Evolutionary conservation across 495 filamentous ascomycete species (phyloP).

Genomic region (Aspergillus sparsus): DNA sequence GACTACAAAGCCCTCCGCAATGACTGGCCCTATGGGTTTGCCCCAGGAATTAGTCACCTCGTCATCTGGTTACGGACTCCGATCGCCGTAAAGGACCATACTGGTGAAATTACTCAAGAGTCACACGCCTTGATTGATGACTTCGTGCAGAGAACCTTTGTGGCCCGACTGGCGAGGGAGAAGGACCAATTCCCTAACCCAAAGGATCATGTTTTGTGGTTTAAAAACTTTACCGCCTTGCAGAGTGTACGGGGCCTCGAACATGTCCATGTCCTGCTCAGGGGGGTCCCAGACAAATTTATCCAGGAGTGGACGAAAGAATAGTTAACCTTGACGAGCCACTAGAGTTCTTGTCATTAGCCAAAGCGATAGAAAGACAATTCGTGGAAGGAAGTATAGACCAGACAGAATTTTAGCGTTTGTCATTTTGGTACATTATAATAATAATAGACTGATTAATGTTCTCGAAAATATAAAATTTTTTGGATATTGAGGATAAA

Average conservation of each 20-base stretch:
- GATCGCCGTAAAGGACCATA: slow-evolving; percentile 46
- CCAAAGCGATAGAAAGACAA: neutral
- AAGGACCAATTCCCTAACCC: slow-evolving; percentile 35
- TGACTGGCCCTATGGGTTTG: slow-evolving; percentile 89
- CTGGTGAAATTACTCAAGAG: slow-evolving; percentile 74
- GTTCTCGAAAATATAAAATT: no score
- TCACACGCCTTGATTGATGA: slow-evolving; percentile 59
- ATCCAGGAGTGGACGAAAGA: slow-evolving; percentile 62
- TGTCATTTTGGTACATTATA: no score
- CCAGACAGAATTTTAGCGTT: no score
- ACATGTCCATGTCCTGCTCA: slow-evolving; percentile 72
- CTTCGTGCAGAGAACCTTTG: slow-evolving; percentile 71
- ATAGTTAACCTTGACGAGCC: neutral
- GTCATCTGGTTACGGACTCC: slow-evolving; percentile 62
- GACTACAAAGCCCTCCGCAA: slow-evolving; percentile 81
- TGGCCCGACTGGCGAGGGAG: slow-evolving; percentile 51
- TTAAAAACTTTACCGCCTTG: slow-evolving; percentile 89
- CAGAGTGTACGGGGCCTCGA: slow-evolving; percentile 85
- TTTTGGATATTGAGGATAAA: no score
- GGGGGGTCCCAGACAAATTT: slow-evolving; percentile 59
- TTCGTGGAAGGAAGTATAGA: neutral
- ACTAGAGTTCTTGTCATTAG: neutral
- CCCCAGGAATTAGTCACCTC: slow-evolving; percentile 63
- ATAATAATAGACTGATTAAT: no score
- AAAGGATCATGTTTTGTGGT: slow-evolving; percentile 74